Percentiles rank a stretch among this genome's conserved stretches.
phyloP scores from a whole-genome alignment of 1,284 basidiomycete genomes.

The Ustilago sp. region DNA sequence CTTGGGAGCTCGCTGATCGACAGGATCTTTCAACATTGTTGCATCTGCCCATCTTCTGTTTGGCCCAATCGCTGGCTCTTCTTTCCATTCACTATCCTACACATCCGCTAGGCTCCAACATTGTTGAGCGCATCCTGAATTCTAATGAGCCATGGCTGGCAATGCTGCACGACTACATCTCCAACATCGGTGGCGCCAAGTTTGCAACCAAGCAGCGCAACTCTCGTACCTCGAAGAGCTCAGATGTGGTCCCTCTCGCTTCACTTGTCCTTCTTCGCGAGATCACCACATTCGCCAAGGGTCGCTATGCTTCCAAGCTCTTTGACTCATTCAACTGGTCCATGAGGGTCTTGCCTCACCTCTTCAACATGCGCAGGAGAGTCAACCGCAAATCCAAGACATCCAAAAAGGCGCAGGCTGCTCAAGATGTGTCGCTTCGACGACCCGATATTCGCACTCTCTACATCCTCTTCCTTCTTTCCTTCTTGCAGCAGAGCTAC shows the following conservation, averaged over 20 bases:
- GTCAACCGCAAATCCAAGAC: conserved; percentile 26
- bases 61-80: conserved; percentile 60
- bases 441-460: conserved; percentile 63
- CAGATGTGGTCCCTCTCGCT: conserved; percentile 48
- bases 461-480: conserved; percentile 62
- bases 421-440: conserved; percentile 47
- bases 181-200: conserved; percentile 35
- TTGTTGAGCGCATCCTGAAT: conserved; percentile 54
- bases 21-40: conserved; percentile 47
- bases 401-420: conserved; percentile 32
- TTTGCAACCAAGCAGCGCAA: conserved; percentile 34
- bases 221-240: conserved; percentile 23
- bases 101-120: conserved; percentile 55
- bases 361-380: conserved; percentile 57
- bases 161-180: conserved; percentile 54
- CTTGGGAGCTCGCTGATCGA: conserved; percentile 48
- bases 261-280: conserved; percentile 56
- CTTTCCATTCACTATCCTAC: conserved; percentile 62
- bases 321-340: conserved; percentile 65
- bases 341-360: conserved; percentile 49
- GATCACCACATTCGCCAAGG: conserved; percentile 55
- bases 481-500: conserved; percentile 59
- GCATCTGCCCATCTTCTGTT: conserved; percentile 56
- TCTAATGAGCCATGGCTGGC: conserved; percentile 51
- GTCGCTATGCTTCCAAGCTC: conserved; percentile 46